Evolutionary conservation across 805 yeast genomes (phyloP).

Genomic region (Candida nemodendra): DNA sequence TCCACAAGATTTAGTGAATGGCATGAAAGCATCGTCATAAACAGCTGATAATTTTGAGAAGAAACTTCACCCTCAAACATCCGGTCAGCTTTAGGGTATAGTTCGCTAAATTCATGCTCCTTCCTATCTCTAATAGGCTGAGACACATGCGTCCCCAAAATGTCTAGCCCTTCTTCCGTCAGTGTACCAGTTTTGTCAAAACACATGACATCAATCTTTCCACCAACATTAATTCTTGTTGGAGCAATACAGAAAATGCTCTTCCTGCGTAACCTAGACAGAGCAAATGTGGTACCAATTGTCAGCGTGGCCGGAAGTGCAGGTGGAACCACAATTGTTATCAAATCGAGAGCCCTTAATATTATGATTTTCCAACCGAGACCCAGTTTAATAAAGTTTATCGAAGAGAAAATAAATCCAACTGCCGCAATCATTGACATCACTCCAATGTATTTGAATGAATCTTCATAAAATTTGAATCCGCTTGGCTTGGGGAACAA

Average conservation of each 20-base stretch:
- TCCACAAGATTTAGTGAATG: constrained; percentile 84
- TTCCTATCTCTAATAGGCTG: constrained; percentile 31
- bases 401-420: constrained; percentile 83
- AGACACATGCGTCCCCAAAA: constrained; percentile 52
- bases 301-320: constrained; percentile 97
- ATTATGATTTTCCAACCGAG: constrained; percentile 68
- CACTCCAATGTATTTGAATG: constrained; percentile 93
- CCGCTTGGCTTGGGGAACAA: constrained; percentile 93
- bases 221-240: constrained; percentile 92
- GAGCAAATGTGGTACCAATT: constrained; percentile 92
- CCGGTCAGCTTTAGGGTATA: constrained; percentile 15
- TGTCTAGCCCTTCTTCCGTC: constrained; percentile 95
- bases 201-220: constrained; percentile 84
- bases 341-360: constrained; percentile 86
- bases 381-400: constrained; percentile 77
- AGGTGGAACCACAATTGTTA: constrained; percentile 97
- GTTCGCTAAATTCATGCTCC: constrained; percentile 28
- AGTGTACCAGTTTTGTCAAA: constrained; percentile 98
- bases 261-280: constrained; percentile 65
- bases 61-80: constrained; percentile 15
- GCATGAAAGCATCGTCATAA: constrained; percentile 66
- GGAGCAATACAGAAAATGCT: constrained; percentile 90
- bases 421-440: constrained; percentile 82
- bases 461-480: constrained; percentile 89
- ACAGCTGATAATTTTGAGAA: constrained; percentile 29